Base-by-base conservation (phyloP, 2,329 filamentous ascomycete species). In the Fusarium nodosum region DNA sequence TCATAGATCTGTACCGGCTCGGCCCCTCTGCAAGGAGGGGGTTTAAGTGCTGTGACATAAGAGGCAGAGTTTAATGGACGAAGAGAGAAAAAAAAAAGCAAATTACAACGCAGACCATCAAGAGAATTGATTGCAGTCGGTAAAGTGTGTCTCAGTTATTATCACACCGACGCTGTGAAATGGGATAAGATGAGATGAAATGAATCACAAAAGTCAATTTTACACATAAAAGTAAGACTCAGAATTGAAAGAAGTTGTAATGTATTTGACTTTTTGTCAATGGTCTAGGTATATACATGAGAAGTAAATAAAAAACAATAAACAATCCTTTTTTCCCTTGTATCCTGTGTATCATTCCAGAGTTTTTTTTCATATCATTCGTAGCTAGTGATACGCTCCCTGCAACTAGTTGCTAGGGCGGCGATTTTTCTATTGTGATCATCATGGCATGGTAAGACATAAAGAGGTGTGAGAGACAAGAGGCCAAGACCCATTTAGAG, bases 391-490 rank as follows among this genome's bases (percentile, higher is more conserved):
- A 52, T 24, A 60, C 63, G 54, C 58, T 52, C 61, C 63, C 64
- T 46, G 59, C 63, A 16, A 50, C 47, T 51, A 53, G 44, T 47
- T 68, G 39, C 65, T 56, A 72, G 68, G 71, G 65, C 59, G 46
- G 64, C 56, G 57, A 52, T 46, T 71, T 71, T 60, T 71, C 67
- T 70, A 68, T 70, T 70, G 67, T 71, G 64, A 71, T 70, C 67
- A 71, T 70, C 67, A 68, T 64, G 54, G 42, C 53, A 56, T 54
- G 50, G 46, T 46, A 41, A 66, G 66, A 63, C 61, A 56, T 57
- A 53, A 55, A 33, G 42, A 52, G 34, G 18, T 28, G n/a, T 33
- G 39, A 30, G 38, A 28, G 38, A 22, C 33, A 20, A n/a, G 18
- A 38, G 16, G 33, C 15, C n/a, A n/a, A 33, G 11, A 28, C 12